Percentiles rank a stretch among this genome's conserved stretches.
Conservation (phyloP, 306 rosid species). For the Quillaja saponaria region DNA sequence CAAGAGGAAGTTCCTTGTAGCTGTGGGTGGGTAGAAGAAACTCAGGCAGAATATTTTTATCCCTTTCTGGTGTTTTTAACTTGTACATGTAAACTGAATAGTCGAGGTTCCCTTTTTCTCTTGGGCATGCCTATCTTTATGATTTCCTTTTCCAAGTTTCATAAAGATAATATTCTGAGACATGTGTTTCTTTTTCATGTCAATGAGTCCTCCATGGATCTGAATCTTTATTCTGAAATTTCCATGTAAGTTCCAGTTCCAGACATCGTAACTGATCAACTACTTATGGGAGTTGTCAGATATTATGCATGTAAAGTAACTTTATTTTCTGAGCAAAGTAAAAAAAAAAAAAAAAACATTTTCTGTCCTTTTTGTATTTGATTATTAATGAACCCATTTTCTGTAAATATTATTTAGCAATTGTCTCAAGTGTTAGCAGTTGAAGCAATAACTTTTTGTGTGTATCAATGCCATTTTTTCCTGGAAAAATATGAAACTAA, state of each 20-base stretch:
- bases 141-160: slow-evolving; percentile 18
- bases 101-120: slow-evolving; percentile 22
- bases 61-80: slow-evolving; percentile 37
- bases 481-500: too few species aligned
- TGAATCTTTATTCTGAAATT: slow-evolving; percentile 32
- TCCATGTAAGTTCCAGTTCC: slow-evolving; percentile 32
- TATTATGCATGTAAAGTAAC: slow-evolving; percentile 18
- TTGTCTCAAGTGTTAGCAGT: too few species aligned
- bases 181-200: slow-evolving; percentile 44
- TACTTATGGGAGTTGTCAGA: slow-evolving; percentile 23
- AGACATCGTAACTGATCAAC: slow-evolving; percentile 31
- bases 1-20: slow-evolving; percentile 72
- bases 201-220: slow-evolving; percentile 57
- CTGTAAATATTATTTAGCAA: too few species aligned
- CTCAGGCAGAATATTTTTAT: slow-evolving; percentile 13
- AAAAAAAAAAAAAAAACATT: too few species aligned
- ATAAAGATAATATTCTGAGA: slow-evolving; percentile 35
- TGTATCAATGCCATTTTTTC: too few species aligned
- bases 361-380: too few species aligned
- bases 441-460: too few species aligned
- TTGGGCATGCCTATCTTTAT: slow-evolving; percentile 29
- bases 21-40: slow-evolving; percentile 51
- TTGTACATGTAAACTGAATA: slow-evolving; percentile 11
- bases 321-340: too few species aligned
- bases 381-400: too few species aligned